Conservation (phyloP, 768 basidiomycete species). For the Lactifluus piperatus region DNA sequence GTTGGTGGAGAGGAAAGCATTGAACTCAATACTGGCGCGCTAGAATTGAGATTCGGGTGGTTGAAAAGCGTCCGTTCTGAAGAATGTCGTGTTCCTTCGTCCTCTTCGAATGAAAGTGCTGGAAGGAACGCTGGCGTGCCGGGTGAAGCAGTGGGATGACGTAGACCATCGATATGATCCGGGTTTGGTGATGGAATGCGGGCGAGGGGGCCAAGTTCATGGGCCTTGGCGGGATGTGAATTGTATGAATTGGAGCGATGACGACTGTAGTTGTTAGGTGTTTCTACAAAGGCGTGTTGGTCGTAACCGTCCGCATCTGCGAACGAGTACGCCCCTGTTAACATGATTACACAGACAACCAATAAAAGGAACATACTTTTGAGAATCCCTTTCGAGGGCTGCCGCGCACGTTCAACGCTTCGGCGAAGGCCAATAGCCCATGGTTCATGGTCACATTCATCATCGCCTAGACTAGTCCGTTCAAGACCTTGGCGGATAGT, state of each 20-base stretch:
- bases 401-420: conserved; percentile 55
- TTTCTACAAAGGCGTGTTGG: conserved; percentile 47
- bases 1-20: conserved; percentile 41
- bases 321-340: neutral
- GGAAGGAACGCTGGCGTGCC: conserved; percentile 36
- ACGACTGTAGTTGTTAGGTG: conserved; percentile 39
- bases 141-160: conserved; percentile 35
- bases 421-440: conserved; percentile 73
- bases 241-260: conserved; percentile 81
- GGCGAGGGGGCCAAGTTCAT: conserved; percentile 67
- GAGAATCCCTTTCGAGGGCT: conserved; percentile 77
- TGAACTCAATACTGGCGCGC: conserved; percentile 76
- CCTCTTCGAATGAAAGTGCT: conserved; percentile 47
- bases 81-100: conserved; percentile 30
- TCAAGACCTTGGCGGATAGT: conserved; percentile 61
- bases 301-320: conserved; percentile 64
- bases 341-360: conserved; percentile 2
- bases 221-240: conserved; percentile 39
- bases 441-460: conserved; percentile 52
- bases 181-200: conserved; percentile 79
- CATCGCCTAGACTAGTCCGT: conserved; percentile 41
- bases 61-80: conserved; percentile 56
- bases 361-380: conserved; percentile 48
- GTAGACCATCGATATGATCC: conserved; percentile 81
- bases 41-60: conserved; percentile 68